phyloP scores from a whole-genome alignment of 2,329 filamentous ascomycete species.

The Triangularia setosa region DNA sequence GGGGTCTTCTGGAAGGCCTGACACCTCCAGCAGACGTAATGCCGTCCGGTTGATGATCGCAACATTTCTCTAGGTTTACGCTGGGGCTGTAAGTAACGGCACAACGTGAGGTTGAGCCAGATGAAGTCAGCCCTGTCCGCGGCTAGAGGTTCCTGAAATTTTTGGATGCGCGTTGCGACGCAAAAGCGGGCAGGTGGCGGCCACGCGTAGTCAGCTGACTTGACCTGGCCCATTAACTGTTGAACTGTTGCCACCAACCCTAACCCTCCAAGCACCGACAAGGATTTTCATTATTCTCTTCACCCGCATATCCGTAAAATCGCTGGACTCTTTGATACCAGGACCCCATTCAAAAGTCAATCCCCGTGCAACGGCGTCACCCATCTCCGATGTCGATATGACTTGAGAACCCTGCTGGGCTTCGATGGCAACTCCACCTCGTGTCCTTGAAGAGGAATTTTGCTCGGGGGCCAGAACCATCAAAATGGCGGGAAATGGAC shows the following conservation, averaged over 20 bases:
- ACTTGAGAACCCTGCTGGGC: not conserved
- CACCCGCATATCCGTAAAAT: too few relatives aligned
- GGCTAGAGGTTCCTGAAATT: not conserved
- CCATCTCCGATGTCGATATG: slow-evolving; percentile 1
- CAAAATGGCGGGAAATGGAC: not conserved
- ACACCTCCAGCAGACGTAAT: slow-evolving; percentile 29
- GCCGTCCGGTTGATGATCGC: slow-evolving; percentile 19
- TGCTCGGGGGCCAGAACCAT: not conserved
- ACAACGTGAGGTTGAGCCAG: not conserved
- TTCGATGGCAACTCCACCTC: not conserved
- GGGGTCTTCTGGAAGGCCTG: slow-evolving; percentile 8
- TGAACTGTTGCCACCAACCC: slow-evolving; percentile 2
- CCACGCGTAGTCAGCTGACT: slow-evolving; percentile 22
- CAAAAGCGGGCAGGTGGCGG: not conserved
- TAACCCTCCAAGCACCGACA: slow-evolving; percentile 13
- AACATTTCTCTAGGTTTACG: slow-evolving; percentile 17
- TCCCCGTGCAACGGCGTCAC: not conserved
- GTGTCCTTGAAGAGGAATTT: not conserved
- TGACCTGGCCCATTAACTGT: not conserved
- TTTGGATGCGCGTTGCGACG: slow-evolving; percentile 8
- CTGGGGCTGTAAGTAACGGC: not conserved
- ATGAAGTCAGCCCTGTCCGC: not conserved
- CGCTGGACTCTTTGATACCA: too few relatives aligned
- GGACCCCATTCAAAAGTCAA: too few relatives aligned
- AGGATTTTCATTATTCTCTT: not conserved